Base-by-base conservation (phyloP, 495 filamentous ascomycete genomes). In the Xylaria telfairii region DNA sequence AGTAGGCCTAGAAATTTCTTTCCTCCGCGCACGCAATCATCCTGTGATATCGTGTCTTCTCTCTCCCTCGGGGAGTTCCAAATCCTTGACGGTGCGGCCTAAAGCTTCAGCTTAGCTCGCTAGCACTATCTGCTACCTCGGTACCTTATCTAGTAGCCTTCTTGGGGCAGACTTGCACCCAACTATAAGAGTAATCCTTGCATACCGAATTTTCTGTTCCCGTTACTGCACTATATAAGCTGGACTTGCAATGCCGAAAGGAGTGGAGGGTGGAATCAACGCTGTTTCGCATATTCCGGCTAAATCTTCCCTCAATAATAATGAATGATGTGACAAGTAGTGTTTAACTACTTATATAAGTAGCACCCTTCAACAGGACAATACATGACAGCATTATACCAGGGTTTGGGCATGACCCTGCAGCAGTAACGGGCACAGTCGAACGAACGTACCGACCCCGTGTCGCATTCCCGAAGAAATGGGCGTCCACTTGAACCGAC, bases 231-330 rank as follows among this genome's bases (percentile, higher is more conserved):
- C 24, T 49, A 32, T 30, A 65, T 66, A 54, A n/a, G 32, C 47
- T 42, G 3, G 47, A 54, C 28, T 28, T 26, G 17, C 44, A 66
- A 66, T 66, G 64, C 64, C 64, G 64, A 66, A 54, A 49, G 15
- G 47, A 28, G 42, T 28, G 47, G 64, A 66, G 64, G 60, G 62
- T 51, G 26, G 28, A 65, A 65, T 34, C 44, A 34, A 65, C 17
- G 15, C 64, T 39, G 64, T 66, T 54, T 32, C 62, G 64, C 47
- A 53, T 34, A 66, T 66, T 66, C 64, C 64, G 64, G 64, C 64
- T 66, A 66, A 66, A 66, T 66, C 9, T 54, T 39, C 12, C n/a
- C 12, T 53, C n/a, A 26, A 4, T 66, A 28, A 66, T 12, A 26
- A 4, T 66, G 42, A 66, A 54, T 42, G 64, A 26, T 41, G 42